Percentiles rank a stretch among this genome's conserved stretches.
Conservation (phyloP, 179 eudicot genomes). For the Vitellaria paradoxa region DNA sequence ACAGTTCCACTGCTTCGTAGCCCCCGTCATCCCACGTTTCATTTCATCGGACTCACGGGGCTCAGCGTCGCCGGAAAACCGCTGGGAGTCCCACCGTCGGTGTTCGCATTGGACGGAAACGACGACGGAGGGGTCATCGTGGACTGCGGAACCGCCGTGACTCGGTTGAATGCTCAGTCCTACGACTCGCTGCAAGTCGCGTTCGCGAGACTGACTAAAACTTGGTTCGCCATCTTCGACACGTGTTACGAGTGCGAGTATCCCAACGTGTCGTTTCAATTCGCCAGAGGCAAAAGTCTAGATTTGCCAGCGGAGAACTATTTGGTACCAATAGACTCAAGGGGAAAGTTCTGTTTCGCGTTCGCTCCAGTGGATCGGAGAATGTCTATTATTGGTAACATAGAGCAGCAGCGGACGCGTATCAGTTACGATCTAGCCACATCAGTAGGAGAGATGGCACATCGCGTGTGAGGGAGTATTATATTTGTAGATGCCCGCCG, state of each 20-base stretch:
- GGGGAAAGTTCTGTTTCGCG: conserved; percentile 81
- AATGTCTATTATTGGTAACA: conserved; percentile 76
- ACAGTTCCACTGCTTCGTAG: conserved; percentile 51
- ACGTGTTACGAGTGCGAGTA: conserved; percentile 60
- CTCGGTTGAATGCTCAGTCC: conserved; percentile 65
- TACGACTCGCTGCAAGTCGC: conserved; percentile 57
- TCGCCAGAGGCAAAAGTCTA: conserved; percentile 53
- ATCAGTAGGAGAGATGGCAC: no score
- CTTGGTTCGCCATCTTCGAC: conserved; percentile 57
- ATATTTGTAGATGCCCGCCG: no score
- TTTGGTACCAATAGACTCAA: conserved; percentile 68
- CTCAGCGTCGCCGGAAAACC: conserved; percentile 68
- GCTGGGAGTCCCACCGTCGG: conserved; percentile 44
- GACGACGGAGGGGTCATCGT: conserved; percentile 75
- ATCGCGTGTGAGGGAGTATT: no score
- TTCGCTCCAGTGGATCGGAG: conserved; percentile 62
- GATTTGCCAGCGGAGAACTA: conserved; percentile 52
- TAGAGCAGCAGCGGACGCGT: conserved; percentile 86
- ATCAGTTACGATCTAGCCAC: conserved; percentile 60
- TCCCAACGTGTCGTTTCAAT: conserved; percentile 77
- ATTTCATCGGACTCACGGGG: conserved; percentile 70
- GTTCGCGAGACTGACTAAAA: conserved; percentile 36
- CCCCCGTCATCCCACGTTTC: conserved; percentile 43
- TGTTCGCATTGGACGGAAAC: conserved; percentile 47
- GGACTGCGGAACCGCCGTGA: conserved; percentile 83